Evolutionary conservation across 1,139 yeast species (phyloP), one percentile per base, ranked within the genome.

Genomic region (Hansenula sp.): DNA sequence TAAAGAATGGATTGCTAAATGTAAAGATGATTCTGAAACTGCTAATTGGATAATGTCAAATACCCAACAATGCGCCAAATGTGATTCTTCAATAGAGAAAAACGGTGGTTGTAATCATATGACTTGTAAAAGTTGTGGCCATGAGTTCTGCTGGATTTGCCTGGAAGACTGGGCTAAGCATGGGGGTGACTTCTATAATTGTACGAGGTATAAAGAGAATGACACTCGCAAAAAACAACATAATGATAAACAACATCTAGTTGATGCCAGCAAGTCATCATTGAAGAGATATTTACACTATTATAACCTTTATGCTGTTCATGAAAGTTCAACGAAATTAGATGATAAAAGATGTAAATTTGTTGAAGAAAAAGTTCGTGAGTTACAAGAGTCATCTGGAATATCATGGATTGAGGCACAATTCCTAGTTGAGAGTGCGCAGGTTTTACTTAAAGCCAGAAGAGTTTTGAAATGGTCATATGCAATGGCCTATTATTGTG

Each of bases 81-180:
- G 77, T 53, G 59, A 61, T 15, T 65, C 72, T 5, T 63, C 71
- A 43, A 83, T 83, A 48, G 90, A 87, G 57, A 86, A 91, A 60
- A 85, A 84, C 60, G 98, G 97, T 28, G 98, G 98, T 0, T 93
- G 98, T 65, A 91, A 93, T 65, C 99, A 93, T 66, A 91, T 93
- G 96, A 76, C 81, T 0, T 93, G 99, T 62, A 71, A 77, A 6
- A 84, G 81, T 49, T 93, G 99, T 63, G 62, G 63, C 12, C 67
- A 79, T 60, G 88, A 91, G 58, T 93, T 90, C 61, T 93, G 99
- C 62, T 93, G 99, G 99, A 81, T 90, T 41, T 93, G 99, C 63
- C 63, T 79, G 54, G 84, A 83, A 8, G 74, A 71, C 30, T 94
- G 99, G 99, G 58, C 61, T 1, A 67, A 67, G n/a, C 99, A 93